These are phyloP conservation scores for Tuber brumale DNA, from an alignment of 495 filamentous ascomycete genomes.

Conservation along the genomic window DNA sequence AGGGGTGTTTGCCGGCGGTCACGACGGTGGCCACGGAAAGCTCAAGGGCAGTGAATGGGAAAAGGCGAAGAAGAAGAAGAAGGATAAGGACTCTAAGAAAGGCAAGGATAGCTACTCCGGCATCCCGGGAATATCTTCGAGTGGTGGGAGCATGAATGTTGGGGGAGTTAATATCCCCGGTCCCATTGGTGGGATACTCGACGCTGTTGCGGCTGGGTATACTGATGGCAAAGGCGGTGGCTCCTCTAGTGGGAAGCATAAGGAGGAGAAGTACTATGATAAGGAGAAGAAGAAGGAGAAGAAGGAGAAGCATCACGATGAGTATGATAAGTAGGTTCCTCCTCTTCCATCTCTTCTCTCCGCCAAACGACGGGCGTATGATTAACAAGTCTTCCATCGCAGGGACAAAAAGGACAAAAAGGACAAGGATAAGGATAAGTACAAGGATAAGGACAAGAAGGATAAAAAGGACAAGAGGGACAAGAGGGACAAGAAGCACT, in stretches of 20 bases:
- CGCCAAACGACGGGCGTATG: background rate
- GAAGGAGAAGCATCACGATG: constrained; percentile 4
- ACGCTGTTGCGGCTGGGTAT: constrained; percentile 26
- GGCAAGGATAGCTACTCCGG: constrained; percentile 22
- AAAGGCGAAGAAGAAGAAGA: constrained; percentile 40
- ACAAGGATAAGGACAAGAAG: background rate
- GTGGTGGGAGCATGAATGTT: constrained; percentile 30
- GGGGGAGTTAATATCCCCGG: constrained; percentile 38
- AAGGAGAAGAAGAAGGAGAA: constrained; percentile 9
- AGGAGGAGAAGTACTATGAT: constrained; percentile 22
- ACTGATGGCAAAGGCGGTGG: constrained; percentile 11
- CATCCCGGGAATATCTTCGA: constrained; percentile 31
- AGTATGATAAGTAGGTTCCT: background rate
- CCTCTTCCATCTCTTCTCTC: background rate
- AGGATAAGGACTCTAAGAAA: constrained; percentile 31
- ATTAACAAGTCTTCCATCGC: background rate
- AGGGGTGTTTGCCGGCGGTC: constrained; percentile 34
- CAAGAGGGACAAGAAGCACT: background rate
- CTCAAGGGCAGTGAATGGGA: constrained; percentile 33
- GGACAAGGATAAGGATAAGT: background rate
- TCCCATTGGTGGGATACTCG: constrained; percentile 29
- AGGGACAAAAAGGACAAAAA: background rate
- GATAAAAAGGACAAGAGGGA: background rate
- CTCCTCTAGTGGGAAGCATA: constrained; percentile 10
- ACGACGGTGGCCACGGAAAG: constrained; percentile 36